Base-by-base conservation (phyloP, 495 filamentous ascomycete species). In the Aspergillus biplanus region DNA sequence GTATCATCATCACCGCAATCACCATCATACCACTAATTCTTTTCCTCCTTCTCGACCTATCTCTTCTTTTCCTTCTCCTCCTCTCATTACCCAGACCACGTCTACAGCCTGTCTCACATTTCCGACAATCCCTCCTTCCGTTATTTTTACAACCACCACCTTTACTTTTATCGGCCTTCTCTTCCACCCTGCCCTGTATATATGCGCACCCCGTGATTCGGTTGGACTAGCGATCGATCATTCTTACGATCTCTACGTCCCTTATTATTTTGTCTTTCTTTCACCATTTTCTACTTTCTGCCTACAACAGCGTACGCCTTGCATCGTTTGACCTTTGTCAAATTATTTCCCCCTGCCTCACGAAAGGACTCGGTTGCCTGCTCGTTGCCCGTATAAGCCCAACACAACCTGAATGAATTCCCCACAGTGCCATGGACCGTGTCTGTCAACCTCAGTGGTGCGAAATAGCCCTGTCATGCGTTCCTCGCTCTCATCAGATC, bases 391-490 rank as follows among this genome's bases (percentile, higher is more conserved):
- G 49, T 33, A 59, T 33, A 58, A 15, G 31, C 54, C 54, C 27
- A 47, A 65, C 62, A 37, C 57, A 67, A 56, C 67, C 68, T 76
- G 69, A 67, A 79, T 79, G 72, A 71, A 75, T 73, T 65, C 67
- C 37, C 46, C 64, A 62, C 68, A 70, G 66, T 79, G 73, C 66
- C 68, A 79, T 79, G 77, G 75, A 73, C 68, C 68, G 55, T 69
- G 64, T 65, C 70, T 69, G 62, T 69, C 73, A 70, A 56, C 65
- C 52, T 59, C 66, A 67, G 12, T 68, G 62, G 55, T 67, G 49
- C 62, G 66, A 65, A 62, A 73, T 68, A 70, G 71, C 46, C 53
- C 65, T 64, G 65, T 64, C 68, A 76, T 78, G 75, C 69, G 63
- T 62, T 65, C 72, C 15, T 64, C 71, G 50, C 62, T 61, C 56